Percentiles rank a stretch among this genome's conserved stretches.
These are phyloP conservation scores for Singerocomus rubriflavus DNA, from an alignment of 1,284 basidiomycete genomes.

Conservation along the genomic window DNA sequence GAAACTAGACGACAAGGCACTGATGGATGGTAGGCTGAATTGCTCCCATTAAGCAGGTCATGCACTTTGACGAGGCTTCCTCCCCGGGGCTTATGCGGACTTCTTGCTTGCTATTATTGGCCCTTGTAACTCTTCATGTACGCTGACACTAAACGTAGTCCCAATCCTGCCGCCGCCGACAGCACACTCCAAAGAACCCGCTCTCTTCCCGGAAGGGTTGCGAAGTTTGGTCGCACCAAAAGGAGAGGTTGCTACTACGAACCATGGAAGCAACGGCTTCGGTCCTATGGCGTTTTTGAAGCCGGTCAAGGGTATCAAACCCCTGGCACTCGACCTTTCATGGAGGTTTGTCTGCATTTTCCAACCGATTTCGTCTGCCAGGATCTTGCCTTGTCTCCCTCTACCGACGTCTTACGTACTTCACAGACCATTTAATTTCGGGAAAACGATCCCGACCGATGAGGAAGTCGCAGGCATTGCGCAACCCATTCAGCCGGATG, in stretches of 20 bases:
- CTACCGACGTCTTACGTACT: slow-evolving; percentile 4
- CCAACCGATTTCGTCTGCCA: background rate
- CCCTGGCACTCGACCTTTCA: slow-evolving; percentile 59
- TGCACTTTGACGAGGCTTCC: slow-evolving; percentile 11
- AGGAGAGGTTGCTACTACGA: slow-evolving; percentile 5
- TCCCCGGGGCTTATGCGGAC: slow-evolving; percentile 26
- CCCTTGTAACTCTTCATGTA: slow-evolving; percentile 13
- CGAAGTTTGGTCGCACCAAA: slow-evolving; percentile 29
- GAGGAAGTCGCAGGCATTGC: slow-evolving; percentile 41
- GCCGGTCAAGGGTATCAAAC: slow-evolving; percentile 56
- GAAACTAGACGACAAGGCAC: slow-evolving; percentile 48
- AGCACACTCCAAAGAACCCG: slow-evolving; percentile 32
- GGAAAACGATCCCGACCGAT: slow-evolving; percentile 44
- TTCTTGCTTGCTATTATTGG: slow-evolving; percentile 21
- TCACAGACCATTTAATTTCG: slow-evolving; percentile 43
- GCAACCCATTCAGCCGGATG: slow-evolving; percentile 31
- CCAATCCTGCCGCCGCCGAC: slow-evolving; percentile 52
- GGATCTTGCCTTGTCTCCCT: background rate
- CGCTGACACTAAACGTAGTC: slow-evolving; percentile 39
- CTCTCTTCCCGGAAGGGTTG: slow-evolving; percentile 37
- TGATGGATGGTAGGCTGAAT: slow-evolving; percentile 49
- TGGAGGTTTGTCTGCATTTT: slow-evolving; percentile 53
- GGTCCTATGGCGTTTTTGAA: slow-evolving; percentile 38
- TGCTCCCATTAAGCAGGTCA: slow-evolving; percentile 8
- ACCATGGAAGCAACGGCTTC: slow-evolving; percentile 3